These are phyloP conservation scores for Pseudoperonospora humuli DNA, from an alignment of 352 stramenopile species.

Conservation along the genomic window DNA sequence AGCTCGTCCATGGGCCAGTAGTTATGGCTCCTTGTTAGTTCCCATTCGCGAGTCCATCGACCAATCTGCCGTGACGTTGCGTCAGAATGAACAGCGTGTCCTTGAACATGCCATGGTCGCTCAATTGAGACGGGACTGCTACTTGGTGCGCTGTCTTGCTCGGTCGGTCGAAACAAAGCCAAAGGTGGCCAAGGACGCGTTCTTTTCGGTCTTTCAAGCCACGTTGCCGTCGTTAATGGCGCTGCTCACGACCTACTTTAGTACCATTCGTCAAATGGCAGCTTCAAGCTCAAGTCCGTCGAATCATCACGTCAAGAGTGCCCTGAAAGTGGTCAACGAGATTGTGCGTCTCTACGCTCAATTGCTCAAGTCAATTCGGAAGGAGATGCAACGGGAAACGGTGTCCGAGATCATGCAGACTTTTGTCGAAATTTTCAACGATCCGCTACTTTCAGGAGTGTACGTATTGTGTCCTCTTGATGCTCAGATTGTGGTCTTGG, in stretches of 20 bases:
- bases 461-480: conserved; percentile 21
- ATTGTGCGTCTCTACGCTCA: conserved; percentile 72
- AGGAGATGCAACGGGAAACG: conserved; percentile 73
- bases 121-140: conserved; percentile 64
- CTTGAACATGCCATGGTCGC: conserved; percentile 53
- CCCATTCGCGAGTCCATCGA: conserved; percentile 68
- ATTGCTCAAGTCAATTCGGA: conserved; percentile 70
- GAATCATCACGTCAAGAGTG: conserved; percentile 46
- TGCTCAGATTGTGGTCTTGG: neutral
- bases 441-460: conserved; percentile 56
- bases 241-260: conserved; percentile 64
- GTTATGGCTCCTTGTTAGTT: conserved; percentile 50
- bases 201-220: conserved; percentile 53
- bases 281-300: conserved; percentile 19
- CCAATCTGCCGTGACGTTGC: conserved; percentile 50
- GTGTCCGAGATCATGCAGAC: conserved; percentile 64
- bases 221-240: conserved; percentile 51
- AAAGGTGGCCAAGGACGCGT: conserved; percentile 66
- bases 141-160: conserved; percentile 57
- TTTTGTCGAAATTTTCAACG: conserved; percentile 77
- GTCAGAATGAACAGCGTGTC: conserved; percentile 67
- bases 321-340: conserved; percentile 73
- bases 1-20: conserved; percentile 39
- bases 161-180: conserved; percentile 66
- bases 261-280: conserved; percentile 47